Evolutionary conservation across 2,329 filamentous ascomycete species (phyloP).

Genomic region (Claviceps citrina): DNA sequence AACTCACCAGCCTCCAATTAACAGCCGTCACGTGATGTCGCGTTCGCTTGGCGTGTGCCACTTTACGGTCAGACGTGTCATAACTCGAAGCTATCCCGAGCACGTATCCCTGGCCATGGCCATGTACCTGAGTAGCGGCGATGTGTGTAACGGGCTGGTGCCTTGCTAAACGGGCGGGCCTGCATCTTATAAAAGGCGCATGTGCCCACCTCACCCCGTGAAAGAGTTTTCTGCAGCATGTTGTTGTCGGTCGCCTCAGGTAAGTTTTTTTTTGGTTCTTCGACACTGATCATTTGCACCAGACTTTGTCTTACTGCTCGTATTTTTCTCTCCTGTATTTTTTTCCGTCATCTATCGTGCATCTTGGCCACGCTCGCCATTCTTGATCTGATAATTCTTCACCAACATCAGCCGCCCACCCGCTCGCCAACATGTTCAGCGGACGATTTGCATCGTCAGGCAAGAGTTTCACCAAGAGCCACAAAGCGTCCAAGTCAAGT

Average conservation of each 20-base stretch:
- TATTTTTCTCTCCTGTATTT: neutral
- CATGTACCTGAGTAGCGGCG: neutral
- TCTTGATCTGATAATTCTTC: neutral
- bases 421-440: constrained; percentile 30
- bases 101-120: neutral
- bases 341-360: neutral
- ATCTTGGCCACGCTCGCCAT: neutral
- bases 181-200: neutral
- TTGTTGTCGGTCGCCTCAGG: constrained; percentile 1
- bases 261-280: neutral
- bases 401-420: neutral
- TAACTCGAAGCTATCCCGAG: constrained; percentile 4
- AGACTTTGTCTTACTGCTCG: neutral
- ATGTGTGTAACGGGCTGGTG: neutral
- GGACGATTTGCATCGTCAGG: constrained; percentile 29
- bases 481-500: constrained; percentile 34
- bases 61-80: constrained; percentile 7
- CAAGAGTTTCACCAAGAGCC: constrained; percentile 39
- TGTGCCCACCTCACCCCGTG: neutral
- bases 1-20: neutral
- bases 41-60: neutral
- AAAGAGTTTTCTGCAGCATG: neutral
- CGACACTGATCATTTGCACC: constrained; percentile 1
- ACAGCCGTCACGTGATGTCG: constrained; percentile 5
- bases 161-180: neutral